Conservation (phyloP, 768 basidiomycete genomes). For the Kwoniella sp. region DNA sequence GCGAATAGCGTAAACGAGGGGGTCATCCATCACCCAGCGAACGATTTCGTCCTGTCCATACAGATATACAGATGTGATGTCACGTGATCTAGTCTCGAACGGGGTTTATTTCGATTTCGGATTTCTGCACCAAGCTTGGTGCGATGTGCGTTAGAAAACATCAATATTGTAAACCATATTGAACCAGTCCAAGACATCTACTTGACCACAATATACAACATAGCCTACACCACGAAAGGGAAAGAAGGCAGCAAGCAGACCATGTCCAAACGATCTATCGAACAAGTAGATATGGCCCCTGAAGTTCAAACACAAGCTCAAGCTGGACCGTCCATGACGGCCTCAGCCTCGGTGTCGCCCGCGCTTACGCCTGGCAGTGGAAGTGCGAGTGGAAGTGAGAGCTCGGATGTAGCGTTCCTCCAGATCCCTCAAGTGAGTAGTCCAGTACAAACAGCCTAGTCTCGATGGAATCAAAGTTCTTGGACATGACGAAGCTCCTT, state of each 20-base stretch:
- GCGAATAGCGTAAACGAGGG: conserved; percentile 1
- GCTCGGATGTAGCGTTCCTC: conserved; percentile 23
- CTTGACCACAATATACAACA: not conserved
- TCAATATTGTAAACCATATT: not conserved
- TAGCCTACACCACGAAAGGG: not conserved
- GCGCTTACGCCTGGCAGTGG: not conserved
- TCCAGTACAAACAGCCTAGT: not conserved
- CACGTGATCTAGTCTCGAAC: not conserved
- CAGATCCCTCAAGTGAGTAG: conserved; percentile 42
- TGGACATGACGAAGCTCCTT: not conserved
- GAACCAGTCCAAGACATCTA: not conserved
- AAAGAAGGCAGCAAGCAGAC: not conserved
- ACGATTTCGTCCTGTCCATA: conserved; percentile 13
- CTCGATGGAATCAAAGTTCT: not conserved
- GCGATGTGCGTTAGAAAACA: not conserved
- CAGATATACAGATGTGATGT: not conserved
- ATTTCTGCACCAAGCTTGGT: not conserved
- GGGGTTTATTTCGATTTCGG: not conserved
- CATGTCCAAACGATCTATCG: conserved; percentile 22
- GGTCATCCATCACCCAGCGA: not conserved
- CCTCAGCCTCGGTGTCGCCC: conserved; percentile 6
- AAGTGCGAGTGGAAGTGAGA: conserved; percentile 1
- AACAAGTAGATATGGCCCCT: conserved; percentile 13
- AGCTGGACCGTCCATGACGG: conserved; percentile 23
- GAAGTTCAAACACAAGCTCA: not conserved